Evolutionary conservation across 1,139 yeast species (phyloP), one percentile per base, ranked within the genome.

Genomic region (Meyerozyma carpophila): DNA sequence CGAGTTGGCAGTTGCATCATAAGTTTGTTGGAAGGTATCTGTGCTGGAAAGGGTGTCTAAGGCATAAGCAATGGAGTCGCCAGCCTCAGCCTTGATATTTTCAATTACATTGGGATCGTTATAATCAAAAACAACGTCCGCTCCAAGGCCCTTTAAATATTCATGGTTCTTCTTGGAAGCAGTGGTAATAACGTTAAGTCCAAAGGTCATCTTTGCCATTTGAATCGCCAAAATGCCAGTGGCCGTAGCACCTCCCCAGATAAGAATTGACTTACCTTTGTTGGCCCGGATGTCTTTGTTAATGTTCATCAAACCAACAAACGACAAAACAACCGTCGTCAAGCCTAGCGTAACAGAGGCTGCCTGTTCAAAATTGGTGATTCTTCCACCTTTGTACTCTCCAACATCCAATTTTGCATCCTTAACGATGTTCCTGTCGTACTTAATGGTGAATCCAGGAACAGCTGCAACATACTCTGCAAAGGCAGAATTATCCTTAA

Each of bases 231-330:
- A 43, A 43, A 68, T 66, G 8, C 85, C 85, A 5, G 80, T 69
- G n/a, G 82, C 70, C 16, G 81, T 67, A 8, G 84, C 70, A 43
- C 82, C 84, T 53, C 88, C 87, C 81, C 84, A 82, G 41, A 82
- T 69, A 43, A 81, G 59, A 41, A 75, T 59, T 39, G 50, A 56
- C 44, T 66, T 59, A 40, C 58, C 66, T 8, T 55, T 42, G 42
- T 65, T 69, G 24, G 53, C 50, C 13, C 50, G 44, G 43, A 56
- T 60, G 48, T 59, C 56, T 38, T 48, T 48, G 20, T 48, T 47
- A 31, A 66, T 49, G 21, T 56, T 51, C 42, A 70, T 57, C 18
- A 47, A 43, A 47, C 57, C 59, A 47, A 55, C 52, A 40, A 54
- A 63, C n/a, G 68, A 57, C 43, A 59, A 29, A 47, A 68, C 77